phyloP scores from a whole-genome alignment of 345 rosid genomes.

The Brassica cretica region DNA sequence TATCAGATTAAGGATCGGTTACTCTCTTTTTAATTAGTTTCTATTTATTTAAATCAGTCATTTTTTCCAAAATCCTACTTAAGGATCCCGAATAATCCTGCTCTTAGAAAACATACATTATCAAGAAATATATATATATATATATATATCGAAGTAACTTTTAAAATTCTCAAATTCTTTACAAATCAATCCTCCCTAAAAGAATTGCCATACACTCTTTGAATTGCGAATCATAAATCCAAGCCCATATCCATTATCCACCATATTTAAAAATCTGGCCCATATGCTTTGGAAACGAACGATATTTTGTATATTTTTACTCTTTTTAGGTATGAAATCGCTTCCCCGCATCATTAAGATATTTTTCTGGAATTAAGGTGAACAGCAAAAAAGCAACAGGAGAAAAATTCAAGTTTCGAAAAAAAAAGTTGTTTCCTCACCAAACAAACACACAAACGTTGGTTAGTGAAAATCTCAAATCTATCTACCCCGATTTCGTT shows the following conservation, averaged over 20 bases:
- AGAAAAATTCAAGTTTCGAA: conserved; percentile 26
- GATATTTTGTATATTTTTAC: conserved; percentile 17
- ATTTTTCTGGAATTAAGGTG: background rate
- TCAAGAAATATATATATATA: too few species aligned
- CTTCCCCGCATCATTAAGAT: conserved; percentile 27
- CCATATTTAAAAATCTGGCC: background rate
- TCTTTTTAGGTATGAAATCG: conserved; percentile 29
- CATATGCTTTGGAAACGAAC: background rate
- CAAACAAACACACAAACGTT: conserved; percentile 30
- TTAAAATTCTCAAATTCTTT: too few species aligned
- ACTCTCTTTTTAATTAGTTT: too few species aligned
- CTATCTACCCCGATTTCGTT: background rate
- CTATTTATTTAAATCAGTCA: too few species aligned
- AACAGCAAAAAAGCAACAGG: background rate
- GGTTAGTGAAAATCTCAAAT: conserved; percentile 38
- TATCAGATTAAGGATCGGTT: too few species aligned
- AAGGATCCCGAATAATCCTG: too few species aligned
- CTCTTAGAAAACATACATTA: too few species aligned
- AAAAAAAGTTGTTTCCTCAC: conserved; percentile 12
- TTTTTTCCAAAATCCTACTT: too few species aligned
- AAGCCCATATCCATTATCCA: conserved; percentile 10
- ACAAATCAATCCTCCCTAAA: too few species aligned
- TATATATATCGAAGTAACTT: too few species aligned
- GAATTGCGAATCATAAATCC: background rate
- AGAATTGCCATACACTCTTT: background rate